Base-by-base conservation (phyloP, 2,329 filamentous ascomycete species). In the Phoma sp. region DNA sequence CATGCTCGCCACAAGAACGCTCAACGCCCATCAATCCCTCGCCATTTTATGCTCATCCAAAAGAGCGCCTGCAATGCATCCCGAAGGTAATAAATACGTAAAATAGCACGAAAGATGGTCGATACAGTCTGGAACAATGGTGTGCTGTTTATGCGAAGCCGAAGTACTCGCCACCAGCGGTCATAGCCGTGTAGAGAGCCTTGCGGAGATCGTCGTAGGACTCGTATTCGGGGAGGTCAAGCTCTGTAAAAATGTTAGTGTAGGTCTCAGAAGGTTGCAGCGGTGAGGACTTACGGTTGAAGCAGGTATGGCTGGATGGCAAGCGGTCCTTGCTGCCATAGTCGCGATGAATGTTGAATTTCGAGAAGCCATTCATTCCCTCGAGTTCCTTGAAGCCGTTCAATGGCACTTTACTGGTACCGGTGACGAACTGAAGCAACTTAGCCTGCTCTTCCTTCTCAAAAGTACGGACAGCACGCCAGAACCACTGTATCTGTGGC, bases 311-410 rank as follows among this genome's bases (percentile, higher is more conserved):
- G 67, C 93, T 96, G 68, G 91, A 96, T 51, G 95, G 95, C 61
- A 99, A 83, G 64, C 95, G 90, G 72, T 97, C 91, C 78, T 97
- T 98, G 81, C 90, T 93, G 67, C 93, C 93, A 77, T 96, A 97
- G 77, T 98, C 95, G 61, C 95, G 92, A 74, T 99, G 95, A 60
- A 99, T 98, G 76, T 98, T 99, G 87, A 99, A 99, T 62, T 92
- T 88, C 76, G 90, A 96, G 75, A 98, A 88, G 32, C 95, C 95
- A 72, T 99, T 98, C 95, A 99, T 99, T 63, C 95, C 96, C 79
- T 99, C 96, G 6, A 99, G 85, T 76, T 99, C 95, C 79, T 96
- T 97, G 84, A 99, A 99, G 11, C 95, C 95, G 67, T 99, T 99
- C 42, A 99, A 86, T 32, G 95, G 95, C 39, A 99, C 96, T 79